Evolutionary conservation across 768 basidiomycete species (phyloP), one percentile per base, ranked within the genome.

Genomic region (Leucocoprinus birnbaumii): DNA sequence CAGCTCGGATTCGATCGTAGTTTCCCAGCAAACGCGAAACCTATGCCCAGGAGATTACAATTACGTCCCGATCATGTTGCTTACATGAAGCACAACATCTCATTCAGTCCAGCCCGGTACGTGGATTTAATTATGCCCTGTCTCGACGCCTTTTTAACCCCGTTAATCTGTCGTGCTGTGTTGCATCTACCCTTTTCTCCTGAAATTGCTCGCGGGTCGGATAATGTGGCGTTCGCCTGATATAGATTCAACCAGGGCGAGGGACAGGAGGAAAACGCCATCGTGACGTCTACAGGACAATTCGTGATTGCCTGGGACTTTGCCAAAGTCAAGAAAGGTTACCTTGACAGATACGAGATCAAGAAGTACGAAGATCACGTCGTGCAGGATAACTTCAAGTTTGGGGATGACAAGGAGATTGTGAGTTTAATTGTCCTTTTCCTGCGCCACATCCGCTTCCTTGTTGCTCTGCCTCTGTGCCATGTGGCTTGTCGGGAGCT

Each of bases 261-360:
- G 64, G 89, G 86, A 16, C 84, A 91, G 60, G 85, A 87, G 58
- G 97, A 98, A 74, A 94, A 91, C 64, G 91, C 94, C 2, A 98
- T 98, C 55, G 87, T 98, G 45, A 98, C 96, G 0, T 93, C 94
- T 13, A 94, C 87, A 0, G 96, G 96, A 18, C 83, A 86, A 66
- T 98, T 84, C 62, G 90, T 98, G 55, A 81, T 98, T 64, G 94
- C 94, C 5, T 99, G 95, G 95, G 95, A 98, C 82, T 96, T 99
- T 68, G 82, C 80, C 43, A 94, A 95, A 66, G 91, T 98, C 59
- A 98, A 96, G 80, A 87, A 87, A 70, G 97, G 97, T 51, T 81
- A 83, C 48, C 77, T 89, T 41, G 91, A 94, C 71, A 89, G 89
- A 68, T 98, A 98, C 65, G 93, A 96, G 64, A 95, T 98, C 76